Conservation (phyloP, 2,329 filamentous ascomycete genomes). For the Bipolaris oryzae region DNA sequence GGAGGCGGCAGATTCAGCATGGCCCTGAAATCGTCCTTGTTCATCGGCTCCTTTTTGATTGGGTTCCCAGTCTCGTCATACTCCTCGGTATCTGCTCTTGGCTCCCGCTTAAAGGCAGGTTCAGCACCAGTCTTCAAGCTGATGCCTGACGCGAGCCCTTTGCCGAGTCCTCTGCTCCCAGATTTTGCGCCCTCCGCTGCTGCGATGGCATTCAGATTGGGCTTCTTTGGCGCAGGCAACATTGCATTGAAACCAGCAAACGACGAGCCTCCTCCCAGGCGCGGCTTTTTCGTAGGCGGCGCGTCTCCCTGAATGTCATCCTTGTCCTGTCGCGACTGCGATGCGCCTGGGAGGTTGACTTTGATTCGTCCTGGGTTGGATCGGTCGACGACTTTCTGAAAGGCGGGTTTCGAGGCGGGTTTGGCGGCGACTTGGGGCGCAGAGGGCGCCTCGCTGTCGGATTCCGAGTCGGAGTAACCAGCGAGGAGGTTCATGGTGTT, state of each 20-base stretch:
- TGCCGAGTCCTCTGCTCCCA: constrained; percentile 45
- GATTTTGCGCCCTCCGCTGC: constrained; percentile 32
- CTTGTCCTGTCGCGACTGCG: constrained; percentile 47
- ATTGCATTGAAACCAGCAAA: constrained; percentile 87
- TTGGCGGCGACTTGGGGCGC: constrained; percentile 49
- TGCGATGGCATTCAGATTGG: constrained; percentile 32
- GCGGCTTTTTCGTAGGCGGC: constrained; percentile 71
- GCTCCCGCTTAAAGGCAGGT: constrained; percentile 76
- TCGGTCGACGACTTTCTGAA: constrained; percentile 82
- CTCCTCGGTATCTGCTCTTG: constrained; percentile 46
- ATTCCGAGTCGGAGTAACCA: constrained; percentile 80
- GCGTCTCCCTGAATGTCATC: constrained; percentile 52
- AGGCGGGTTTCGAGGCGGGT: constrained; percentile 61
- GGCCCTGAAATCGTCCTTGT: constrained; percentile 40
- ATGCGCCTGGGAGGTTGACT: constrained; percentile 72
- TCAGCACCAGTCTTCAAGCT: constrained; percentile 82
- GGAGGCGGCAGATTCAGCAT: constrained; percentile 44
- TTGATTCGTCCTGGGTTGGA: constrained; percentile 83
- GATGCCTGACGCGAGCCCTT: constrained; percentile 61
- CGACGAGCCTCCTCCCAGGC: constrained; percentile 64
- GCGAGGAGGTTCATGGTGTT: constrained; percentile 71
- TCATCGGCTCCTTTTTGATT: constrained; percentile 35
- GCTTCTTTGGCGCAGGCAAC: constrained; percentile 79
- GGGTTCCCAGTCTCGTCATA: constrained; percentile 47
- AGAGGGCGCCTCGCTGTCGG: constrained; percentile 63